These are phyloP conservation scores for Pseudozyma sp. DNA, from an alignment of 1,284 basidiomycete species.

Conservation along the genomic window DNA sequence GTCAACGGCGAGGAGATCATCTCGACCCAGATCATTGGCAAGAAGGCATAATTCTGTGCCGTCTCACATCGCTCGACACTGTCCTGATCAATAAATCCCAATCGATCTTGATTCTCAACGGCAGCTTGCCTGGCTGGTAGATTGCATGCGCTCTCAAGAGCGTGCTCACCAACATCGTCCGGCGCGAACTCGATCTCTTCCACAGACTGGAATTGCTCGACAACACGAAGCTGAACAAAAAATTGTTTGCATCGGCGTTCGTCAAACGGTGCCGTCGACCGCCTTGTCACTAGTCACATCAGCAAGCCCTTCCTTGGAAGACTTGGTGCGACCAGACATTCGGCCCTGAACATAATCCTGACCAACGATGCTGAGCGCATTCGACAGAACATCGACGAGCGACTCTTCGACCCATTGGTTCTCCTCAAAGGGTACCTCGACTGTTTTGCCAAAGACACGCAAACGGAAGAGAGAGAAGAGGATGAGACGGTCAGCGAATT, in stretches of 20 bases:
- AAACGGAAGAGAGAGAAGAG: too few relatives aligned
- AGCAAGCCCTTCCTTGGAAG: conserved; percentile 42
- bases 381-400: conserved; percentile 63
- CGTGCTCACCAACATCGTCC: too few relatives aligned
- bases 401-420: conserved; percentile 67
- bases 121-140: conserved; percentile 9
- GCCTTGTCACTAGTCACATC: conserved; percentile 8
- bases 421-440: conserved; percentile 59
- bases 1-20: conserved; percentile 62
- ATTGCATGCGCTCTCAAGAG: background rate
- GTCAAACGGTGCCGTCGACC: background rate
- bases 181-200: background rate
- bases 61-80: background rate
- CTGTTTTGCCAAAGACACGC: conserved; percentile 28
- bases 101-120: too few relatives aligned
- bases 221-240: background rate
- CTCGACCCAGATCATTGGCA: conserved; percentile 61
- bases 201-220: background rate
- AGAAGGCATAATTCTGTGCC: conserved; percentile 35
- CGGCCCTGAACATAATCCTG: conserved; percentile 63
- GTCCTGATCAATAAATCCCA: conserved; percentile 17
- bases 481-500: too few relatives aligned
- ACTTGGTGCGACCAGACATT: conserved; percentile 50
- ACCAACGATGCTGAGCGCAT: conserved; percentile 60
- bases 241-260: too few relatives aligned